These are phyloP conservation scores for Kwoniella heveanensis DNA, from an alignment of 768 basidiomycete genomes.

Conservation along the genomic window DNA sequence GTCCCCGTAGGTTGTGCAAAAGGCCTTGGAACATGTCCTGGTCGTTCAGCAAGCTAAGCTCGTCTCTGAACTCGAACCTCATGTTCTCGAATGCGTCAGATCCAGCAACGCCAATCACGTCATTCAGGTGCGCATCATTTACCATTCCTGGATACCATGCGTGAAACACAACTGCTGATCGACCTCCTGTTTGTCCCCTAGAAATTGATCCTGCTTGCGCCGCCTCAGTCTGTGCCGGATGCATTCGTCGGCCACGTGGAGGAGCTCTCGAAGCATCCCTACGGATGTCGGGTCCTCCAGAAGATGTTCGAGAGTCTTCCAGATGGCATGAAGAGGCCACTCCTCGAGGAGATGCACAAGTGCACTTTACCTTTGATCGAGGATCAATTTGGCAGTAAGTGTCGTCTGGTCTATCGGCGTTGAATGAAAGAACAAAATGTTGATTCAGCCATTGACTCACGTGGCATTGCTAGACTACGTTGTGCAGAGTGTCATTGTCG, in stretches of 20 bases:
- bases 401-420: too few relatives aligned
- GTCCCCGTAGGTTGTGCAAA: constrained; percentile 27
- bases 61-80: constrained; percentile 74
- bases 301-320: constrained; percentile 85
- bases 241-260: constrained; percentile 76
- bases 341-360: constrained; percentile 81
- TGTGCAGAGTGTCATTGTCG: constrained; percentile 86
- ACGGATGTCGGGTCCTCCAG: constrained; percentile 92
- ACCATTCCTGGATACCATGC: not conserved
- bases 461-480: constrained; percentile 66
- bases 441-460: not conserved
- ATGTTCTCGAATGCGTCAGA: constrained; percentile 81
- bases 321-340: constrained; percentile 65
- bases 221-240: constrained; percentile 70
- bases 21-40: constrained; percentile 81
- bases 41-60: constrained; percentile 76
- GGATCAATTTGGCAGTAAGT: constrained; percentile 74
- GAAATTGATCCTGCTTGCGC: constrained; percentile 66
- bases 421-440: too few relatives aligned
- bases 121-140: constrained; percentile 54
- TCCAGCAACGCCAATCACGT: constrained; percentile 96
- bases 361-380: constrained; percentile 74
- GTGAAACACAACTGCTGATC: too few relatives aligned
- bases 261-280: constrained; percentile 81
- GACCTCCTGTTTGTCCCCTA: not conserved